Percentiles rank a stretch among this genome's conserved stretches.
Conservation (phyloP, 768 basidiomycete species). For the Cystoderma amianthinum region DNA sequence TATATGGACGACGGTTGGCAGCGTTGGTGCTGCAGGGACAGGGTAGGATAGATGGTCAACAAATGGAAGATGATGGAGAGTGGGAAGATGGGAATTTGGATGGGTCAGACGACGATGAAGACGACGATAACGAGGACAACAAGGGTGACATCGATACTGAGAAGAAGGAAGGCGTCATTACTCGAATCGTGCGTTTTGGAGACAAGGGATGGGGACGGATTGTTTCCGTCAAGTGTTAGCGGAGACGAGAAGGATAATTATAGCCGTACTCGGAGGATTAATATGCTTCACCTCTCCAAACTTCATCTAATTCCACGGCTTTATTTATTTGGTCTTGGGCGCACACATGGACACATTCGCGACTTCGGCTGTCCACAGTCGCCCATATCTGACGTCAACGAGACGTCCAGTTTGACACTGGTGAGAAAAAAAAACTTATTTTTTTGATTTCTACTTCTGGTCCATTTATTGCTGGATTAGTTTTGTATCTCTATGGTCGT, state of each 20-base stretch:
- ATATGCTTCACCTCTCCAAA: background rate
- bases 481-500: too few species aligned
- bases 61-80: conserved; percentile 10
- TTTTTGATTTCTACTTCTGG: too few species aligned
- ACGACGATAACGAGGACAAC: too few species aligned
- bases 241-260: background rate
- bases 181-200: conserved; percentile 46
- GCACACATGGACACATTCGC: too few species aligned
- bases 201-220: conserved; percentile 44
- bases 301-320: too few species aligned
- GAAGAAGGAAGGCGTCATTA: too few species aligned
- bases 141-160: conserved; percentile 11
- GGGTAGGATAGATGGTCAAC: conserved; percentile 2
- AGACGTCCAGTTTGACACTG: too few species aligned
- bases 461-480: too few species aligned
- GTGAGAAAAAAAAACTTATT: too few species aligned
- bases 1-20: conserved; percentile 59
- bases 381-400: too few species aligned
- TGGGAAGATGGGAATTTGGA: conserved; percentile 9
- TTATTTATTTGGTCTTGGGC: too few species aligned
- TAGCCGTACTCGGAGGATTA: background rate
- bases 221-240: conserved; percentile 43
- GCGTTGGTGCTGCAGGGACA: conserved; percentile 35
- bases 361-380: too few species aligned
- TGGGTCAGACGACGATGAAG: conserved; percentile 7